phyloP scores from a whole-genome alignment of 129 eudicot genomes.

The Flaveria linearis region DNA sequence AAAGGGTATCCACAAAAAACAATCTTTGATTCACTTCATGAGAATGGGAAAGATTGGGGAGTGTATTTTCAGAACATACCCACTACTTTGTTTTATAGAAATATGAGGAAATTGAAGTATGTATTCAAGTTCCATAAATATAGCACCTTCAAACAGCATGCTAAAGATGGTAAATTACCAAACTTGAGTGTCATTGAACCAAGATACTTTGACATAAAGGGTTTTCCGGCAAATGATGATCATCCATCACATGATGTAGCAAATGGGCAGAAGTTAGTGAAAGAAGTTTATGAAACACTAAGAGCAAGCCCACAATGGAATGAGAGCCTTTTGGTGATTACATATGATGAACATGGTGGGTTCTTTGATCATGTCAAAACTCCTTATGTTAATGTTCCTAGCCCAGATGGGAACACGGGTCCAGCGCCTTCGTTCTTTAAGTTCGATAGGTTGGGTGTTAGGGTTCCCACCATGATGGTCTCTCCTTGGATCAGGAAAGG shows the following conservation, averaged over 20 bases:
- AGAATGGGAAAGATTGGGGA: constrained; percentile 64
- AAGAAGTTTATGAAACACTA: constrained; percentile 87
- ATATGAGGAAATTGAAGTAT: constrained; percentile 86
- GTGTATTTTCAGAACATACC: constrained; percentile 86
- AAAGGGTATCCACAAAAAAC: constrained; percentile 91
- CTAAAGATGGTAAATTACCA: constrained; percentile 73
- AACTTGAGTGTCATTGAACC: constrained; percentile 84
- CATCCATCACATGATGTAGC: constrained; percentile 99
- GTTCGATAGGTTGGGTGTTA: constrained; percentile 91
- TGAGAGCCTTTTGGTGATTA: constrained; percentile 76
- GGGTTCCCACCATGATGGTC: constrained; percentile 94
- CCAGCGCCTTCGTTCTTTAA: constrained; percentile 90
- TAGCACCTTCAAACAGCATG: constrained; percentile 80
- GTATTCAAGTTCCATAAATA: constrained; percentile 69
- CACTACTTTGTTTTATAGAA: constrained; percentile 82
- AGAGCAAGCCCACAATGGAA: constrained; percentile 96
- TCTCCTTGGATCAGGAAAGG: constrained; percentile 99
- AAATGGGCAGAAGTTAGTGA: constrained; percentile 85
- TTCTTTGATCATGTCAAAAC: constrained; percentile 96
- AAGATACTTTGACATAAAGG: constrained; percentile 75
- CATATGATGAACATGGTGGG: constrained; percentile 98
- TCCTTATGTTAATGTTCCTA: constrained; percentile 81
- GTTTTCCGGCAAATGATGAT: constrained; percentile 85
- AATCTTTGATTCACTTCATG: constrained; percentile 81
- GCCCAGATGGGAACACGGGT: constrained; percentile 92